Base-by-base conservation (phyloP, 495 filamentous ascomycete genomes). In the Trichocladium uniseriatum region DNA sequence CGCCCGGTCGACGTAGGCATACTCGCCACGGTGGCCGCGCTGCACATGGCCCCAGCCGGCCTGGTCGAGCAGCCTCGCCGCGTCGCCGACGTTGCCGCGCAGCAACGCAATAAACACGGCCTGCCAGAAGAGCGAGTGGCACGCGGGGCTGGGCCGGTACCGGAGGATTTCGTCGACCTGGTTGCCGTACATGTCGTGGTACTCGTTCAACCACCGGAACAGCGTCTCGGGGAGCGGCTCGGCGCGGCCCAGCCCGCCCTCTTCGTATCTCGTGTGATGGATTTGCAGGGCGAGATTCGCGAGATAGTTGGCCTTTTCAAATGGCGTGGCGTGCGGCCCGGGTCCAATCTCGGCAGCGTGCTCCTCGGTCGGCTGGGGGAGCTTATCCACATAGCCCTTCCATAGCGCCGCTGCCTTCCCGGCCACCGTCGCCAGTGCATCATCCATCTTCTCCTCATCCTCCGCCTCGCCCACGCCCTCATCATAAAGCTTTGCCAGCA, bases 91-190 rank as follows among this genome's bases (percentile, higher is more conserved):
- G 28, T 79, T 77, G 19, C 89, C 89, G 14, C 89, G 83, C 5
- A 90, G 66, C 43, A 87, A 72, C 28, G 77, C 63, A 27, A 74
- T 71, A 52, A 80, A 82, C 15, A 94, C 67, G 9, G 80, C 74
- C 57, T 87, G 84, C 90, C 90, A 96, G 62, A 86, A 96, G 22
- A 79, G 71, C 6, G 68, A 65, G 54, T 89, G 84, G 38, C 79
- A 78, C 2, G 87, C 81, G 31, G 86, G 84, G 49, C 82, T 84
- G 2, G 84, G 86, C 38, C 76, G 69, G 47, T 81, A 63, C 20
- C 72, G 70, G 50, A 76, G 67, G 32, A 94, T 67, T 11, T 79
- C 66, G 34, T 78, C 69, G 3, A 84, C 56, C 50, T 84, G 82
- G 38, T 73, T 68, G 18, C 65, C 64, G 51, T 80, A 81, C 21